Percentiles rank a stretch among this genome's conserved stretches.
Conservation (phyloP, 192 early-diverging fungal genomes). For the Phycomyces nitens region DNA sequence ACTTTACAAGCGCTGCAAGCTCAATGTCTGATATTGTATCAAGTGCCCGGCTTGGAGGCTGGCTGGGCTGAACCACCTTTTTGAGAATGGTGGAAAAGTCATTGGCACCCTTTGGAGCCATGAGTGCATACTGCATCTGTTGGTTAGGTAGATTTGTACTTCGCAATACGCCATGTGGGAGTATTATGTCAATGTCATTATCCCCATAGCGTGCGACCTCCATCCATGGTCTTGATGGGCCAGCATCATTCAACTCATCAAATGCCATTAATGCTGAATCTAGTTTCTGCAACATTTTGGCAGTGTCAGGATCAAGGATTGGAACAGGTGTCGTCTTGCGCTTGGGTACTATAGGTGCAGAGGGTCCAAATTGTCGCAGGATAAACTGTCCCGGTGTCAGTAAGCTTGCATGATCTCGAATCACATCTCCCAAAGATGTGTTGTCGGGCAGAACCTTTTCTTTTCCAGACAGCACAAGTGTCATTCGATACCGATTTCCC, state of each 20-base stretch:
- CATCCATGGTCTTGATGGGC: not conserved
- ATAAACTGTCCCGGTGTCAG: too few relatives aligned
- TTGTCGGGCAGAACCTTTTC: too few relatives aligned
- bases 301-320: not conserved
- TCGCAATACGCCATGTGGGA: conserved; percentile 13
- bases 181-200: not conserved
- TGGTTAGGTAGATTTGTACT: conserved; percentile 7
- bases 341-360: too few relatives aligned
- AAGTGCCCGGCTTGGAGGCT: not conserved
- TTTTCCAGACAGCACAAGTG: too few relatives aligned
- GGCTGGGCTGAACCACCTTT: conserved; percentile 2
- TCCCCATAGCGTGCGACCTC: not conserved
- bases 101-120: not conserved
- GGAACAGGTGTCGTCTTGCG: too few relatives aligned
- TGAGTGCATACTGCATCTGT: conserved; percentile 11
- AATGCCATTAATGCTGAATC: not conserved
- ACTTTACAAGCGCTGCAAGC: conserved; percentile 10
- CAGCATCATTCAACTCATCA: not conserved
- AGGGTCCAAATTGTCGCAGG: too few relatives aligned
- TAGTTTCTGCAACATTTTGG: not conserved
- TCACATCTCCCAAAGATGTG: too few relatives aligned
- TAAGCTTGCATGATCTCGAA: too few relatives aligned
- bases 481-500: too few relatives aligned
- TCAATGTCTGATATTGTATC: conserved; percentile 7
- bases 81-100: not conserved